These are phyloP conservation scores for Debaryomycetaceae sp. DNA, from an alignment of 1,139 yeast genomes.

Conservation along the genomic window DNA sequence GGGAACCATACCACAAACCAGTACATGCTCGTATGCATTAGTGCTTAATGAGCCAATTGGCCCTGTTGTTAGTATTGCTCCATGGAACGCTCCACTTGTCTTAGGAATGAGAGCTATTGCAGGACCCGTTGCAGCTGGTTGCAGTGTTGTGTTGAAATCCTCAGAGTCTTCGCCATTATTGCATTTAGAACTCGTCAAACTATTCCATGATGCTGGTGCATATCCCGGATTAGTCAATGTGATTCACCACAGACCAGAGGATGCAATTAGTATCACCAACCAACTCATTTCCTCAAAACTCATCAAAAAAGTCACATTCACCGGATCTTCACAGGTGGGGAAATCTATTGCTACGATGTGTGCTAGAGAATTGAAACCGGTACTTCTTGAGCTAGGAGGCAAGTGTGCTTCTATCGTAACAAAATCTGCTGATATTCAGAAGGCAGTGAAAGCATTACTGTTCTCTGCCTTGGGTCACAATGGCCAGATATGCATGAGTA, in stretches of 20 bases:
- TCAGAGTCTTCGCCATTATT: constrained; percentile 35
- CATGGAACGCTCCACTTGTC: constrained; percentile 50
- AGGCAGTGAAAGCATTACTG: constrained; percentile 27
- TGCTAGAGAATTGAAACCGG: constrained; percentile 35
- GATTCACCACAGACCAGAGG: constrained; percentile 27
- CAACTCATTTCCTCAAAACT: constrained; percentile 21
- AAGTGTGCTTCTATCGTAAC: constrained; percentile 35
- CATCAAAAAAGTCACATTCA: constrained; percentile 38
- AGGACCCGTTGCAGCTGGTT: constrained; percentile 50
- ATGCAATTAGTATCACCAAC: constrained; percentile 22
- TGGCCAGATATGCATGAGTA: constrained; percentile 48
- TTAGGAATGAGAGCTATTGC: constrained; percentile 34
- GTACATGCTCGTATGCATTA: constrained; percentile 24
- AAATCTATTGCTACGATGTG: constrained; percentile 29
- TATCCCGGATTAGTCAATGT: constrained; percentile 34
- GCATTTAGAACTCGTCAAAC: constrained; percentile 27
- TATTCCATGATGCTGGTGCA: constrained; percentile 37
- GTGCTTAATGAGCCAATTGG: constrained; percentile 39
- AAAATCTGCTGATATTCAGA: constrained; percentile 29
- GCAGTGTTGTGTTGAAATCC: constrained; percentile 43
- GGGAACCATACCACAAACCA: constrained; percentile 22
- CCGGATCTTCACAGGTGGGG: constrained; percentile 44
- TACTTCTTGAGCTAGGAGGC: constrained; percentile 43
- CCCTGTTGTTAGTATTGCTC: constrained; percentile 42
- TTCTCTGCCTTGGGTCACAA: constrained; percentile 39